Conservation (phyloP, 2,329 filamentous ascomycete species). For the Paecilomyces variotii region DNA sequence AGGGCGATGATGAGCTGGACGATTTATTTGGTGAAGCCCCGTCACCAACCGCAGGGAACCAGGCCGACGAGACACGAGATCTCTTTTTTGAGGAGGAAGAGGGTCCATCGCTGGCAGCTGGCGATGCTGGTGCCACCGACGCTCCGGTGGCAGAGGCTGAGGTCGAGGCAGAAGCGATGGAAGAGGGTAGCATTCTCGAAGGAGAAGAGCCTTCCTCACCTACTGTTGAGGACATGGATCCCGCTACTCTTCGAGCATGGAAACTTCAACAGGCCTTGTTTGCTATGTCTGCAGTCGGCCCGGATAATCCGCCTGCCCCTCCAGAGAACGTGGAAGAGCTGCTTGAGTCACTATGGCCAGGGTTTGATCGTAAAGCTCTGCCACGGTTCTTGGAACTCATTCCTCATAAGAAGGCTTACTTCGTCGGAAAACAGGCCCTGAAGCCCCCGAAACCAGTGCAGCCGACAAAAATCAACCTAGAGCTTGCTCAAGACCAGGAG, state of each 20-base stretch:
- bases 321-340: conserved; percentile 67
- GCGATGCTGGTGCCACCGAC: conserved; percentile 6
- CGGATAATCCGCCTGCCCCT: conserved; percentile 57
- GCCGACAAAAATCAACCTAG: conserved; percentile 80
- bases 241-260: conserved; percentile 33
- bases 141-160: conserved; percentile 11
- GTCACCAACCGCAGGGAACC: conserved; percentile 24
- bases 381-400: conserved; percentile 77
- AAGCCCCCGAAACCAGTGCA: conserved; percentile 76
- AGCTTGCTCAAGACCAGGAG: conserved; percentile 78
- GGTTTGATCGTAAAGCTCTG: conserved; percentile 66
- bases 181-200: conserved; percentile 11
- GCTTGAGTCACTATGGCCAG: conserved; percentile 71
- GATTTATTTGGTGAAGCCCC: conserved; percentile 42
- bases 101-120: conserved; percentile 1
- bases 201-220: conserved; percentile 20
- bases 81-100: conserved; percentile 27
- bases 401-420: conserved; percentile 69
- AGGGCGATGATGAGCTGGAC: conserved; percentile 37
- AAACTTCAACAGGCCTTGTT: conserved; percentile 41
- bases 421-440: conserved; percentile 66
- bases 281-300: conserved; percentile 39
- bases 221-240: conserved; percentile 33
- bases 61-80: conserved; percentile 22
- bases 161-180: conserved; percentile 19